Evolutionary conservation across 495 filamentous ascomycete genomes (phyloP).

Genomic region (Aspergillus steynii): DNA sequence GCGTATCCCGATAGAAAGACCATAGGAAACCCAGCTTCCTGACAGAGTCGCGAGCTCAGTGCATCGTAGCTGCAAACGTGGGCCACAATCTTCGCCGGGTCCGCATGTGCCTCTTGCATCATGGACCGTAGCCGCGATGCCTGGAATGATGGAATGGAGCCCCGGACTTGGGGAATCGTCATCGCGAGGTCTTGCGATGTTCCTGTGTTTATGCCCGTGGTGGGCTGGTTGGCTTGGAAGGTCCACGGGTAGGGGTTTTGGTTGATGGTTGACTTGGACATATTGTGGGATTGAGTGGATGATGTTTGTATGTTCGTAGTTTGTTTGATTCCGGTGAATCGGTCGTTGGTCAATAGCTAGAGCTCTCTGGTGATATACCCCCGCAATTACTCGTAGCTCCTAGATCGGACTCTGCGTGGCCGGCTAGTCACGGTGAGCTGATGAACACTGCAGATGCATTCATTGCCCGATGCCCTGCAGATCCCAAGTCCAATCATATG

Average conservation of each 20-base stretch:
- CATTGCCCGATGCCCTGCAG: too few species aligned
- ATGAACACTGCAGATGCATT: background rate
- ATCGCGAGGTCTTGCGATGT: background rate
- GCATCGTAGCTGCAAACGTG: slow-evolving; percentile 42
- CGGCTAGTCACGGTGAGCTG: background rate
- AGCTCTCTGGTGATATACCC: too few species aligned
- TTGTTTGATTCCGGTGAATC: too few species aligned
- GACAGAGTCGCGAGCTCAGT: slow-evolving; percentile 39
- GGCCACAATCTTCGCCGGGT: slow-evolving; percentile 38
- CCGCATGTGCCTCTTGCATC: slow-evolving; percentile 35
- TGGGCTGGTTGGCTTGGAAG: background rate
- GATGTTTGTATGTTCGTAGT: too few species aligned
- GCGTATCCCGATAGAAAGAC: slow-evolving; percentile 40
- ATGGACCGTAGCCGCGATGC: slow-evolving; percentile 38
- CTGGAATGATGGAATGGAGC: slow-evolving; percentile 32
- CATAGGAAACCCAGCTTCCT: slow-evolving; percentile 43
- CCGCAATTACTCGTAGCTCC: too few species aligned
- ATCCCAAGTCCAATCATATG: too few species aligned
- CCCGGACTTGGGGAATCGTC: slow-evolving; percentile 27
- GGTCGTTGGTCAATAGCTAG: too few species aligned
- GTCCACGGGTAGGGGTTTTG: background rate
- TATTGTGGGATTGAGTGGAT: too few species aligned
- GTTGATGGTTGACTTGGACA: background rate
- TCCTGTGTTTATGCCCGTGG: background rate
- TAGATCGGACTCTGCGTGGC: background rate